A percentile compares a stretch with the other conserved stretches of the same genome.
These are phyloP conservation scores for Martensiomyces pterosporus DNA, from an alignment of 192 early-diverging fungal species.

Conservation along the genomic window DNA sequence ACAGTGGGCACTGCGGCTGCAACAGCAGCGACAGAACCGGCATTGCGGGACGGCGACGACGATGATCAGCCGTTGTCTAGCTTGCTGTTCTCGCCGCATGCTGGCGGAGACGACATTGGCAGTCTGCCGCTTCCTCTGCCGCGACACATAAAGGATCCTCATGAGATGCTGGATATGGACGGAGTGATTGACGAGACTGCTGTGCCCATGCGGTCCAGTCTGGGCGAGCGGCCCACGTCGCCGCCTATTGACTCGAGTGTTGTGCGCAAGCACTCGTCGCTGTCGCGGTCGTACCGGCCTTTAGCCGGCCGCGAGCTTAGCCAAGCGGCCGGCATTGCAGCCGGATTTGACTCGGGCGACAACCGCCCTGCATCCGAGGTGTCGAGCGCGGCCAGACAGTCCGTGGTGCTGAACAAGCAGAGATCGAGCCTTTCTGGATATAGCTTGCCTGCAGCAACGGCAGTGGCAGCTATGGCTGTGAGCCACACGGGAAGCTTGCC, in stretches of 20 bases:
- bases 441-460: neutral
- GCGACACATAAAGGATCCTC: slow-evolving; percentile 30
- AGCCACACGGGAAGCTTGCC: neutral
- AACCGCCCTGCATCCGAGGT: neutral
- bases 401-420: slow-evolving; percentile 10
- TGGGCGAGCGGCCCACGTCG: slow-evolving; percentile 26
- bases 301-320: neutral
- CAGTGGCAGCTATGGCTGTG: neutral
- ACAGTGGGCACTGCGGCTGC: too few relatives aligned
- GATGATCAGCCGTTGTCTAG: slow-evolving; percentile 46
- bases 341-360: too few relatives aligned
- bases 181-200: slow-evolving; percentile 25
- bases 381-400: slow-evolving; percentile 1
- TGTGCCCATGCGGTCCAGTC: slow-evolving; percentile 21
- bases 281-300: slow-evolving; percentile 25
- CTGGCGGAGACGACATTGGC: slow-evolving; percentile 26
- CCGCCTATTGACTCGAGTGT: slow-evolving; percentile 12
- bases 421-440: slow-evolving; percentile 14
- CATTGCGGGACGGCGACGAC: slow-evolving; percentile 14
- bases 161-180: slow-evolving; percentile 26
- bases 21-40: neutral
- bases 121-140: slow-evolving; percentile 41
- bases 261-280: slow-evolving; percentile 35
- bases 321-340: neutral
- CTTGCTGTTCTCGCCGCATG: slow-evolving; percentile 19